Evolutionary conservation across 75 land plant species (phyloP).

Genomic region (Larix kaempferi): DNA sequence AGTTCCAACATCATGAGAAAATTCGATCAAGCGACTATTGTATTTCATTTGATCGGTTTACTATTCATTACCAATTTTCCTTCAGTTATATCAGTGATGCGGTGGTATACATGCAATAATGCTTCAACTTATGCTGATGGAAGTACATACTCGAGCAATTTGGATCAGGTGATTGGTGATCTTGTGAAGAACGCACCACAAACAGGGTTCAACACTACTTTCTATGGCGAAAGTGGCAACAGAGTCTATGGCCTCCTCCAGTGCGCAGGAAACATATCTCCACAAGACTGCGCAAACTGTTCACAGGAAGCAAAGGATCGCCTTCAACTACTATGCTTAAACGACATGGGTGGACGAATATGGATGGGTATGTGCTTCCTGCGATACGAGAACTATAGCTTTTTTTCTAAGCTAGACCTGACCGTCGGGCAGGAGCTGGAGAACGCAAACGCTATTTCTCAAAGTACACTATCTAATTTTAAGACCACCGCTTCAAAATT

Average conservation of each 20-base stretch:
- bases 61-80: too few relatives aligned
- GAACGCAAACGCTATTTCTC: background rate
- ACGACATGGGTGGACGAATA: background rate
- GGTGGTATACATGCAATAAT: too few relatives aligned
- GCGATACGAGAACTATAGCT: conserved; percentile 6
- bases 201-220: background rate
- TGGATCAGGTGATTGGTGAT: background rate
- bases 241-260: background rate
- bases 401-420: background rate
- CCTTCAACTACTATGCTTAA: background rate
- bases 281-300: background rate
- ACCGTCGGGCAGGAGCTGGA: background rate
- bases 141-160: background rate
- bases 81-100: too few relatives aligned
- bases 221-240: background rate
- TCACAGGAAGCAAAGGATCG: background rate
- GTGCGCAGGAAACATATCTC: background rate
- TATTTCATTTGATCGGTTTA: too few relatives aligned
- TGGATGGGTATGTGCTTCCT: background rate
- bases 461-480: background rate
- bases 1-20: too few relatives aligned
- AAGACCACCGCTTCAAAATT: background rate
- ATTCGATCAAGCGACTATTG: too few relatives aligned
- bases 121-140: background rate
- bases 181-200: background rate